A percentile compares a stretch with the other conserved stretches of the same genome.
Conservation (phyloP, 176 grass and related monocot species). For the Cenchrus fungigraminus region DNA sequence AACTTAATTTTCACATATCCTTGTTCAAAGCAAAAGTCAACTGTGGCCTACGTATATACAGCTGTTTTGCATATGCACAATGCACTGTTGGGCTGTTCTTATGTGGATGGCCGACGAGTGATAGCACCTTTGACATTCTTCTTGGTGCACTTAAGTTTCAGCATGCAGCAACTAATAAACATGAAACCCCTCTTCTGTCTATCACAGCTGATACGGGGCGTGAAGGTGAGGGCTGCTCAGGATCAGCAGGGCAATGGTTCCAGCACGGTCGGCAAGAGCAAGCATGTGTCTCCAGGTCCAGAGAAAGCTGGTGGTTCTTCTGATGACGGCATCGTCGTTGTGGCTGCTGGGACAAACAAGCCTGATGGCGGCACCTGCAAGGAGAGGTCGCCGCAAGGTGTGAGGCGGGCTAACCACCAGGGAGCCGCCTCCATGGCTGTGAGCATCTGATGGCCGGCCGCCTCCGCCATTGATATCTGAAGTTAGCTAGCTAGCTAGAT, state of each 20-base stretch:
- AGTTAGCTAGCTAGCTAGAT: slow-evolving; percentile 44
- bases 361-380: slow-evolving; percentile 36
- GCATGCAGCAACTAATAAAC: not conserved
- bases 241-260: slow-evolving; percentile 35
- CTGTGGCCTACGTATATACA: no score
- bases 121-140: not conserved
- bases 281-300: slow-evolving; percentile 21
- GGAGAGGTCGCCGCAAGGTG: slow-evolving; percentile 16
- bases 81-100: not conserved
- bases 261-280: slow-evolving; percentile 24
- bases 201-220: slow-evolving; percentile 83
- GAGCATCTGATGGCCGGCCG: slow-evolving; percentile 37
- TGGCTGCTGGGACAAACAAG: not conserved
- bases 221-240: slow-evolving; percentile 60
- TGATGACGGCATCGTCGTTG: not conserved
- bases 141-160: not conserved
- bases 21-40: no score
- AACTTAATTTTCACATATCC: no score
- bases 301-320: slow-evolving; percentile 11
- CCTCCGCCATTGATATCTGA: not conserved
- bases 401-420: slow-evolving; percentile 31
- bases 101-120: not conserved
- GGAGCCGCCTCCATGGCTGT: slow-evolving; percentile 44
- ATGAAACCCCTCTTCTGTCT: not conserved
- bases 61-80: not conserved